A percentile compares a stretch with the other conserved stretches of the same genome.
These are phyloP conservation scores for Sporothrix schenckii DNA, from an alignment of 2,329 filamentous ascomycete genomes.

Conservation along the genomic window DNA sequence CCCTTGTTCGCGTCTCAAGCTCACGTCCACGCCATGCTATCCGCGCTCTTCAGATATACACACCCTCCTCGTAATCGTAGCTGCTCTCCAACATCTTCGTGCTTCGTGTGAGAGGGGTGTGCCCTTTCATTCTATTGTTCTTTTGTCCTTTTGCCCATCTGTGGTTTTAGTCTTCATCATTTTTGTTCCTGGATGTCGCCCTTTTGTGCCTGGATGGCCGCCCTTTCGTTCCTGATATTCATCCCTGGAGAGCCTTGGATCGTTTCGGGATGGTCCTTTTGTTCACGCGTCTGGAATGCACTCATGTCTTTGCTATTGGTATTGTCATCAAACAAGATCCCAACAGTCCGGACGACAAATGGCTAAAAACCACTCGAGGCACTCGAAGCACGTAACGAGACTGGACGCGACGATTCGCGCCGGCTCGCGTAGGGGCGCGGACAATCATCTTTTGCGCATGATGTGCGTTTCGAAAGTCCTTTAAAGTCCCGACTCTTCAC, in stretches of 20 bases:
- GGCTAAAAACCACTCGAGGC: no score
- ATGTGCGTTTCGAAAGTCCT: no score
- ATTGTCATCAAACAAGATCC: background rate
- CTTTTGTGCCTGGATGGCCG: slow-evolving; percentile 9
- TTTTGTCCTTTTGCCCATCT: no score
- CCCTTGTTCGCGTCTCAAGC: slow-evolving; percentile 15
- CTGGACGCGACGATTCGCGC: background rate
- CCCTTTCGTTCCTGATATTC: background rate
- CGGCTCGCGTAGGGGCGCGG: no score
- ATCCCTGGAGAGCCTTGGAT: slow-evolving; percentile 1
- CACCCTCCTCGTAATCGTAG: background rate
- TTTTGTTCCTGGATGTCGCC: slow-evolving; percentile 2
- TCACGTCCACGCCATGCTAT: slow-evolving; percentile 3
- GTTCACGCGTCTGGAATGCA: no score
- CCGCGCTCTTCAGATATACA: background rate
- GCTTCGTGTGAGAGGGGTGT: slow-evolving; percentile 16
- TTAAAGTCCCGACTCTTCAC: background rate
- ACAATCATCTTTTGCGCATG: background rate
- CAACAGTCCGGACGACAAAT: background rate
- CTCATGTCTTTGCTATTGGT: no score
- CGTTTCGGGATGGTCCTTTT: background rate
- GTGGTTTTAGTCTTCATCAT: background rate
- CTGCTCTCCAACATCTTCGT: background rate
- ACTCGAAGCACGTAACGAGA: no score
- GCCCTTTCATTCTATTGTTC: background rate